Percentiles rank a stretch among this genome's conserved stretches.
These are phyloP conservation scores for Saccharomyces pastorianus DNA, from an alignment of 1,139 yeast genomes.

Conservation along the genomic window DNA sequence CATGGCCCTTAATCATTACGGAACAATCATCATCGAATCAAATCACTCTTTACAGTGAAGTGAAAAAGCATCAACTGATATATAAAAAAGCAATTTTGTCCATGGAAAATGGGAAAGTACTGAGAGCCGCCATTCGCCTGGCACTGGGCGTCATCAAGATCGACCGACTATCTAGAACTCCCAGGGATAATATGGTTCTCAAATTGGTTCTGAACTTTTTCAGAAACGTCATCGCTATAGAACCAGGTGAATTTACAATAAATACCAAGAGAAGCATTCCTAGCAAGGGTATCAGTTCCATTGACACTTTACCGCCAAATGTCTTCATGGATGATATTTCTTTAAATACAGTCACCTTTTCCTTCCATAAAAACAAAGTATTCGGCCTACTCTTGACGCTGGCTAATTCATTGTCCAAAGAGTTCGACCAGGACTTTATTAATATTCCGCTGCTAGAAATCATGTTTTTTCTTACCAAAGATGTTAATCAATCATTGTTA, in stretches of 20 bases:
- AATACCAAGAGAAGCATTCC: slow-evolving; percentile 35
- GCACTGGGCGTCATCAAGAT: slow-evolving; percentile 57
- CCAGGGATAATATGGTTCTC: slow-evolving; percentile 65
- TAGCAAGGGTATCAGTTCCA: slow-evolving; percentile 30
- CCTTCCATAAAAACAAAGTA: slow-evolving; percentile 62
- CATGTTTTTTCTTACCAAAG: slow-evolving; percentile 53
- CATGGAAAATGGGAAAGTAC: slow-evolving; percentile 50
- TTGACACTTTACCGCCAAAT: slow-evolving; percentile 46
- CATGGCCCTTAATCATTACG: slow-evolving; percentile 73
- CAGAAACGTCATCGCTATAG: slow-evolving; percentile 68
- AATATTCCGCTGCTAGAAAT: slow-evolving; percentile 65
- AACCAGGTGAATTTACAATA: slow-evolving; percentile 51
- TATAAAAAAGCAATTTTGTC: slow-evolving; percentile 66
- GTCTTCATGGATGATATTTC: slow-evolving; percentile 61
- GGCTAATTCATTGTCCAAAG: slow-evolving; percentile 54
- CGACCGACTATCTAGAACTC: slow-evolving; percentile 49
- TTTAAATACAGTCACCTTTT: slow-evolving; percentile 46
- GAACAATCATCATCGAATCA: slow-evolving; percentile 46
- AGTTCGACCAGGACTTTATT: slow-evolving; percentile 53
- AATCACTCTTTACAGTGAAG: slow-evolving; percentile 46
- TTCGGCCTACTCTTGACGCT: slow-evolving; percentile 63
- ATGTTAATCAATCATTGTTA: slow-evolving; percentile 36
- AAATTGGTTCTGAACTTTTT: slow-evolving; percentile 66
- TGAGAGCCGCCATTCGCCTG: slow-evolving; percentile 63
- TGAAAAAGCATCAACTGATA: slow-evolving; percentile 55